These are phyloP conservation scores for Posidonia australis DNA, from an alignment of 106 monocot genomes.

Conservation along the genomic window DNA sequence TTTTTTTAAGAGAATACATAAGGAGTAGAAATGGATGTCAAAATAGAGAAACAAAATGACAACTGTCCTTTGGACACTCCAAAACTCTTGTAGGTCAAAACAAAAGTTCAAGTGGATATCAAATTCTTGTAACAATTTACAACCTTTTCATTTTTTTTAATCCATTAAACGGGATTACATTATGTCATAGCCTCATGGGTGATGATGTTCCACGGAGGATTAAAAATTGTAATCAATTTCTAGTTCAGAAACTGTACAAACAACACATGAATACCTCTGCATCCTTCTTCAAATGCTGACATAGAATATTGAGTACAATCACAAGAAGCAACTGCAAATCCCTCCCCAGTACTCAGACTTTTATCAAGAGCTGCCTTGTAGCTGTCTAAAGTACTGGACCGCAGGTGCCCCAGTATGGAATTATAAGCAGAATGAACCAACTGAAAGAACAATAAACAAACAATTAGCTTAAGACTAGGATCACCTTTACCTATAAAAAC, in stretches of 20 bases:
- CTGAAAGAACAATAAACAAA: conserved; percentile 23
- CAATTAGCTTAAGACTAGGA: too few relatives aligned
- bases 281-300: conserved; percentile 46
- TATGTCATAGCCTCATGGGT: not conserved
- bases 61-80: too few relatives aligned
- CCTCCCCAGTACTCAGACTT: conserved; percentile 34
- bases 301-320: conserved; percentile 26
- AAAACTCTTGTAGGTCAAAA: too few relatives aligned
- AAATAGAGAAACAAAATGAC: too few relatives aligned
- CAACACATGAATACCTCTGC: conserved; percentile 36
- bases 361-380: conserved; percentile 49
- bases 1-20: too few relatives aligned
- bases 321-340: conserved; percentile 43
- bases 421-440: conserved; percentile 56
- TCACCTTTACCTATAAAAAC: too few relatives aligned
- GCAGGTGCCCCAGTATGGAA: conserved; percentile 47
- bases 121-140: too few relatives aligned
- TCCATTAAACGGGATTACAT: too few relatives aligned
- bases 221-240: not conserved
- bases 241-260: not conserved
- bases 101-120: too few relatives aligned
- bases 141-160: too few relatives aligned
- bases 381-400: conserved; percentile 30
- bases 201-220: not conserved
- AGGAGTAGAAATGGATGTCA: too few relatives aligned